Evolutionary conservation across 2,329 filamentous ascomycete species (phyloP), one percentile per base, ranked within the genome.

Genomic region (Talaromyces rugulosus): DNA sequence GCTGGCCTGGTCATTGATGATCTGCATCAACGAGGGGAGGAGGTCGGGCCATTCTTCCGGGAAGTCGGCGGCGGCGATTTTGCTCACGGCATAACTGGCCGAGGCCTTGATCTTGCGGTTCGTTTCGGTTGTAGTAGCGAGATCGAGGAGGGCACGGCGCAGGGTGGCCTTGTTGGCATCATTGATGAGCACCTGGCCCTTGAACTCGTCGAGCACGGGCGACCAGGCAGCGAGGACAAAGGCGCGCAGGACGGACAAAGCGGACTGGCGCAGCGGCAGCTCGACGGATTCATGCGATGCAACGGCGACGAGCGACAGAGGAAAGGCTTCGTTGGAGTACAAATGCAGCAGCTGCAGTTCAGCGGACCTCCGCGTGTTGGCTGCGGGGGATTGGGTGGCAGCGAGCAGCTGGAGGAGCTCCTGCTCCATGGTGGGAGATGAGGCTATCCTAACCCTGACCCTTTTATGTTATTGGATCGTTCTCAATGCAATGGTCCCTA

Each of bases 41-140:
- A 99, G 85, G 67, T 86, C 85, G n/a, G 93, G 92, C 95, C 95
- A 99, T 70, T 93, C 85, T 63, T 97, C 92, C 59, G 95, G 95
- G 73, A 96, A 98, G 79, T 99, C 95, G 71, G 89, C 86, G 66
- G 88, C 89, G 61, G 95, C 95, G 68, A 99, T 96, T 80, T 96
- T 98, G 81, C 92, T 94, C 65, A 97, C 91, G 5, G 89, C 87
- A 68, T 88, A 91, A 82, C 92, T 96, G 58, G 94, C 91, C n/a
- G 90, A 87, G 61, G 88, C 85, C 80, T 95, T 95, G 72, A 97
- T 88, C 78, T 91, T 96, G 68, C 92, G 86, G 72, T 96, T 91
- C 40, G 84, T 80, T 33, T 87, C 85, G 62, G 90, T 88, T 63
- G 85, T 89, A 56, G 93, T 83, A 27, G 90, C 90, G 61, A 98